Percentiles rank a stretch among this genome's conserved stretches.
Conservation (phyloP, 352 stramenopile species). For the Pythium biforme region DNA sequence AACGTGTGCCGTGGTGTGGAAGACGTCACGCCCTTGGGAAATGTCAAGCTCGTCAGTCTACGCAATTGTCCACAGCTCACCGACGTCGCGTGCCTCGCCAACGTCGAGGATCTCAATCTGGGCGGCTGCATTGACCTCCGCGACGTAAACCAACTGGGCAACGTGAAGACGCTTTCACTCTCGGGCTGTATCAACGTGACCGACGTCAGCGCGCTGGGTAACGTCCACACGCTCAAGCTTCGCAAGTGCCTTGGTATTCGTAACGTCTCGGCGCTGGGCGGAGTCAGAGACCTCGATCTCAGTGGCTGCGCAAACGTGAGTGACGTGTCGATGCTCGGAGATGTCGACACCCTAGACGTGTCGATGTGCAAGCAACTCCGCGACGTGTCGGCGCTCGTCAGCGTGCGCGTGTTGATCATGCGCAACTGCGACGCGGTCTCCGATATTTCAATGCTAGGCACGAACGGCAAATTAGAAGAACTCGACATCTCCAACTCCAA, state of each 20-base stretch:
- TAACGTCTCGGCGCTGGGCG: slow-evolving; percentile 46
- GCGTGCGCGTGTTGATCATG: slow-evolving; percentile 28
- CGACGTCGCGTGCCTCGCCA: slow-evolving; percentile 42
- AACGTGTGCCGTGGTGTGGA: slow-evolving; percentile 57
- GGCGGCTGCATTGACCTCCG: slow-evolving; percentile 45
- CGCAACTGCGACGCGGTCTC: slow-evolving; percentile 42
- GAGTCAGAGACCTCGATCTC: slow-evolving; percentile 52
- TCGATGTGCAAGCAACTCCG: slow-evolving; percentile 40
- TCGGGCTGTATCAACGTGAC: slow-evolving; percentile 60
- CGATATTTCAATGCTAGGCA: slow-evolving; percentile 42
- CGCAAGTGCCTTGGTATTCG: slow-evolving; percentile 53
- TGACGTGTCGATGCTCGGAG: slow-evolving; percentile 45
- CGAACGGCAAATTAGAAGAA: slow-evolving; percentile 30
- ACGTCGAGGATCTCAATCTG: slow-evolving; percentile 58
- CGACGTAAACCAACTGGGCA: slow-evolving; percentile 42
- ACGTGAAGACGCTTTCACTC: slow-evolving; percentile 47
- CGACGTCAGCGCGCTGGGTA: slow-evolving; percentile 46
- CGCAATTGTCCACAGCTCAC: slow-evolving; percentile 56
- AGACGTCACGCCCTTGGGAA: slow-evolving; percentile 43
- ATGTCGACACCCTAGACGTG: slow-evolving; percentile 36
- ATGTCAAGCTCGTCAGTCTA: slow-evolving; percentile 47
- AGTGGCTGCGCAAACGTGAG: slow-evolving; percentile 48
- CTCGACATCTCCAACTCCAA: slow-evolving; percentile 59
- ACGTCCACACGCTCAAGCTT: slow-evolving; percentile 52
- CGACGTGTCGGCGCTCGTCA: slow-evolving; percentile 26